Conservation (phyloP, 768 basidiomycete species). For the Suillus alpinus region DNA sequence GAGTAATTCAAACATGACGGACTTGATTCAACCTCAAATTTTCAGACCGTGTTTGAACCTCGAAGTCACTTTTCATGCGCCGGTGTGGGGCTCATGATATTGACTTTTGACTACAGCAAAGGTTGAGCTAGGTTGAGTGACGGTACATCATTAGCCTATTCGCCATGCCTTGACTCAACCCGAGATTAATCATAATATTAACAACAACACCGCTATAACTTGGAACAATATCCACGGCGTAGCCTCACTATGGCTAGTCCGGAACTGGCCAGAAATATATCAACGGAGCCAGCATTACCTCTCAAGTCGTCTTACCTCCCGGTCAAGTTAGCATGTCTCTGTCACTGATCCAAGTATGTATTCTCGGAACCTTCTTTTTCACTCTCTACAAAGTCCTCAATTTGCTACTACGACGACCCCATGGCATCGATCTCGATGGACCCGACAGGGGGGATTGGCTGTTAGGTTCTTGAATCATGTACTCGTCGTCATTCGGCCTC, state of each 20-base stretch:
- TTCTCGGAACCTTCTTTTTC: background rate
- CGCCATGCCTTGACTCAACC: too few relatives aligned
- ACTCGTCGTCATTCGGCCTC: background rate
- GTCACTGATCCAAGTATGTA: background rate
- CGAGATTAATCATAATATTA: too few relatives aligned
- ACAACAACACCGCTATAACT: background rate
- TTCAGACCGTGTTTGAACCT: too few relatives aligned
- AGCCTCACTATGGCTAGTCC: background rate
- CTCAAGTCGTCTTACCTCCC: background rate
- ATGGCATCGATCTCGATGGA: background rate
- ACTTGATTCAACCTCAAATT: too few relatives aligned
- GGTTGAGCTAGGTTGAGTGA: too few relatives aligned
- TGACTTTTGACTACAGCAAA: too few relatives aligned
- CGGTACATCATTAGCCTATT: too few relatives aligned
- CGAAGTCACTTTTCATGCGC: too few relatives aligned
- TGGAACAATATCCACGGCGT: too few relatives aligned
- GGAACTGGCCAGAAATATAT: background rate
- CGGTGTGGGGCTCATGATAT: too few relatives aligned
- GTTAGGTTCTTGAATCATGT: background rate
- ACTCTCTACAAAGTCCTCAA: background rate
- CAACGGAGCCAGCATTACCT: too few relatives aligned
- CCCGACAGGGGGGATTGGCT: background rate
- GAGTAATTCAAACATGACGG: too few relatives aligned
- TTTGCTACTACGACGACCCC: background rate
- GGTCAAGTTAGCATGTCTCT: background rate